A percentile compares a stretch with the other conserved stretches of the same genome.
Evolutionary conservation across 306 rosid species (phyloP).

Genomic region (Fagus crenata): DNA sequence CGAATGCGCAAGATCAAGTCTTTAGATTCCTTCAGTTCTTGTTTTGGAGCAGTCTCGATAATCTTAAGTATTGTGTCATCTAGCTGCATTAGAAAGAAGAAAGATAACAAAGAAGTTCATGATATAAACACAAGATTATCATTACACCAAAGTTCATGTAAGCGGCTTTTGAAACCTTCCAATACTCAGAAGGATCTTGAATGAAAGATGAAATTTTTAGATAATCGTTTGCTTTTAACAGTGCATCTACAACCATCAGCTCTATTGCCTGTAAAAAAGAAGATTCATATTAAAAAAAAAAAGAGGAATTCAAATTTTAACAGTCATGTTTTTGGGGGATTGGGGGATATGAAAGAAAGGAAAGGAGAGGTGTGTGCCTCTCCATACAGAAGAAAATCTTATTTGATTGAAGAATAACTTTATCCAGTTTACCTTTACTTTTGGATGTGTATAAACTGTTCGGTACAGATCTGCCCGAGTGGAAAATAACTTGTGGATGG

Average conservation of each 20-base stretch:
- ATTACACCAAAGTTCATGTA: constrained; percentile 12
- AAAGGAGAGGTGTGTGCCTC: constrained; percentile 16
- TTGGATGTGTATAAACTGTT: constrained; percentile 85
- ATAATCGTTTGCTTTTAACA: constrained; percentile 66
- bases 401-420: not conserved
- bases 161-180: constrained; percentile 68
- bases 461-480: constrained; percentile 94
- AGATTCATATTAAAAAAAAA: constrained; percentile 34
- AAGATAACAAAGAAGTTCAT: constrained; percentile 2
- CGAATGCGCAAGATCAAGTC: constrained; percentile 82
- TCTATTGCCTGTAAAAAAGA: constrained; percentile 67
- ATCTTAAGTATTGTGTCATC: constrained; percentile 83
- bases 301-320: constrained; percentile 12
- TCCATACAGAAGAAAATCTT: constrained; percentile 21
- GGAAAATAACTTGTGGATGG: constrained; percentile 81
- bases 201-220: constrained; percentile 66
- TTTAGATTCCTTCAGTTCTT: constrained; percentile 77
- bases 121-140: constrained; percentile 14
- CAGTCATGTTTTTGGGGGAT: not conserved
- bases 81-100: constrained; percentile 58
- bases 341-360: not conserved
- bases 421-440: constrained; percentile 69
- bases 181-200: constrained; percentile 69
- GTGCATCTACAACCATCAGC: constrained; percentile 89
- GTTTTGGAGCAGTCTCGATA: constrained; percentile 68